These are phyloP conservation scores for Rhamnella rubrinervis DNA, from an alignment of 331 rosid genomes.

Conservation along the genomic window DNA sequence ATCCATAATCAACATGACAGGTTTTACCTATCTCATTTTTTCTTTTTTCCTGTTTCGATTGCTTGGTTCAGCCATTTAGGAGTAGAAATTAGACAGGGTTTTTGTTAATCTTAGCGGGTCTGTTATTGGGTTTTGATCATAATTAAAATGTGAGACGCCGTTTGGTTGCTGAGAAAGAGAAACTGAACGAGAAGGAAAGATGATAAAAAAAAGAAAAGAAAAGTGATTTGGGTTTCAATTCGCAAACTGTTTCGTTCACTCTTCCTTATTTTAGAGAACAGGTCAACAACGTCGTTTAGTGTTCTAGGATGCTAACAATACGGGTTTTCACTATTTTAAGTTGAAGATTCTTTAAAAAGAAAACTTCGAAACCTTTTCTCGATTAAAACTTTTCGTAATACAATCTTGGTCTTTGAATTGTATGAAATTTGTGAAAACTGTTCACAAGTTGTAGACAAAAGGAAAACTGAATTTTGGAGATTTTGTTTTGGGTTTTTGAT, in stretches of 20 bases:
- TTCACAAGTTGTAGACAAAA: too few relatives aligned
- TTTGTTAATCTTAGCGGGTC: background rate
- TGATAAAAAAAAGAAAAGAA: background rate
- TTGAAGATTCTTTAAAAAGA: too few relatives aligned
- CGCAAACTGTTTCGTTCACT: background rate
- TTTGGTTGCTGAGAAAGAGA: conserved; percentile 4
- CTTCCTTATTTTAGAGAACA: background rate
- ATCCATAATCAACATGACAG: background rate
- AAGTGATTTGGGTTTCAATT: background rate
- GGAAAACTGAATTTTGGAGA: too few relatives aligned
- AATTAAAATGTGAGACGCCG: background rate
- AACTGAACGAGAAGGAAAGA: background rate
- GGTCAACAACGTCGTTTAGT: too few relatives aligned
- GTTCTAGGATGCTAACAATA: too few relatives aligned
- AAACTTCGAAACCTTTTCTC: too few relatives aligned
- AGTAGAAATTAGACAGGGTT: background rate
- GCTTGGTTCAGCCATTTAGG: background rate
- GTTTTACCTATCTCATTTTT: background rate
- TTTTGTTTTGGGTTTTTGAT: too few relatives aligned
- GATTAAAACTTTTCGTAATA: too few relatives aligned
- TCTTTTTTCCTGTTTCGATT: background rate
- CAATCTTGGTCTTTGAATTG: too few relatives aligned
- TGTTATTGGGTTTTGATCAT: background rate
- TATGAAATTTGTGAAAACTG: too few relatives aligned
- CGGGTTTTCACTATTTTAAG: too few relatives aligned